These are phyloP conservation scores for Neurospora sublineolata DNA, from an alignment of 495 filamentous ascomycete species.

Conservation along the genomic window DNA sequence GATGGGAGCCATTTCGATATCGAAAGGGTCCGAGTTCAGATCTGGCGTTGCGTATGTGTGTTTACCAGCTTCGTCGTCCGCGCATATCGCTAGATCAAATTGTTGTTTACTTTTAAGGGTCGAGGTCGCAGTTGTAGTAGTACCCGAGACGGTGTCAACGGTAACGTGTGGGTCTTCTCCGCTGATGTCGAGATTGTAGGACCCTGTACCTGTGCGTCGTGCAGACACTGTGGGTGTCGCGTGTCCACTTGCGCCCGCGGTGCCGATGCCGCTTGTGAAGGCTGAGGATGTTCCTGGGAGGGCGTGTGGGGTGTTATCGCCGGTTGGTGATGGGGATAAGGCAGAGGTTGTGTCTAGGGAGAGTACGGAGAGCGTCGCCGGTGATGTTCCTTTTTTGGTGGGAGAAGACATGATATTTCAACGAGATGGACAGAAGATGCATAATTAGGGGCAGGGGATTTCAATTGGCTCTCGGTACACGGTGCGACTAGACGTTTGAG, in stretches of 20 bases:
- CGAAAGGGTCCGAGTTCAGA: conserved; percentile 14
- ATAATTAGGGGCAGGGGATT: background rate
- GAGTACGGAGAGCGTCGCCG: background rate
- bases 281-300: background rate
- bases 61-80: background rate
- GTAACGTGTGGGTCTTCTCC: background rate
- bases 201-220: background rate
- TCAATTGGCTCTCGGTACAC: background rate
- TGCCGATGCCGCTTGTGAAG: background rate
- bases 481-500: background rate
- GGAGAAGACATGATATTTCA: background rate
- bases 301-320: background rate
- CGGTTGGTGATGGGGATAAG: conserved; percentile 1
- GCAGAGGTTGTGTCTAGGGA: background rate
- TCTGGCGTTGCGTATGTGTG: background rate
- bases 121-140: background rate
- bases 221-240: conserved; percentile 2
- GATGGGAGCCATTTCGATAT: conserved; percentile 39
- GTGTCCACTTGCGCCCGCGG: conserved; percentile 2
- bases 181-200: background rate
- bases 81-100: background rate
- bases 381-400: background rate
- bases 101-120: background rate
- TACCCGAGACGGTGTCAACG: background rate
- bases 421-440: background rate